Base-by-base conservation (phyloP, 2,329 filamentous ascomycete species). In the Ophiognomonia clavigignenti-juglandacearum region DNA sequence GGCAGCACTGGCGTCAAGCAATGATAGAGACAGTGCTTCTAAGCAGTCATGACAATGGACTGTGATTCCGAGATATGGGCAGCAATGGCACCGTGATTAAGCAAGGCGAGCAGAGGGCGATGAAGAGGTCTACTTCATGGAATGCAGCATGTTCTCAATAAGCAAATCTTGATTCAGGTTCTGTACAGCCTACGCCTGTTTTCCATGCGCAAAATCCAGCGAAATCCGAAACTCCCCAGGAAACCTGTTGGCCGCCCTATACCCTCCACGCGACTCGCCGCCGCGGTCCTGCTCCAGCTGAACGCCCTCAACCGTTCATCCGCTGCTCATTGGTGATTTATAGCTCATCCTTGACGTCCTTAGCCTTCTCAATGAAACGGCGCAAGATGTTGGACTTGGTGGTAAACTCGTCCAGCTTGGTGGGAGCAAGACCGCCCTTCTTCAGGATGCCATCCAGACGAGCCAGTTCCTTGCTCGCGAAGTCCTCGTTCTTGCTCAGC, bases 331-430 rank as follows among this genome's bases (percentile, higher is more conserved):
- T 20, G 16, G 4, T 35, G 10, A 24, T 63, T 72, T 80, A 88
- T 69, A 89, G 72, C 74, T 89, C 82, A 60, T 86, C 84, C 77
- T 89, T 89, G 56, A 68, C 64, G 44, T 66, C 67, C 53, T 71
- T 70, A 48, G 74, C 71, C 65, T 81, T 74, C 55, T 79, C 70
- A 52, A 82, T 67, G 65, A 96, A 97, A 67, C 80, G 85, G 64
- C 79, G 80, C 50, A 97, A 75, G 56, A 97, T 88, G 72, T 97
- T 97, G 67, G 82, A 86, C 73, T 95, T 88, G 69, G 77, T 83
- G 50, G 83, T 82, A 55, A 97, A 70, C 69, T 97, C 91, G 62
- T 97, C 92, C 36, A 89, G 66, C 84, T 97, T 97, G 67, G 86
- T 76, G 22, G 83, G 83, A 5, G 87, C 86, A 41, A 96, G 76